Evolutionary conservation across 2,329 filamentous ascomycete species (phyloP).

Genomic region (Aspergillus oerlinghausenensis): DNA sequence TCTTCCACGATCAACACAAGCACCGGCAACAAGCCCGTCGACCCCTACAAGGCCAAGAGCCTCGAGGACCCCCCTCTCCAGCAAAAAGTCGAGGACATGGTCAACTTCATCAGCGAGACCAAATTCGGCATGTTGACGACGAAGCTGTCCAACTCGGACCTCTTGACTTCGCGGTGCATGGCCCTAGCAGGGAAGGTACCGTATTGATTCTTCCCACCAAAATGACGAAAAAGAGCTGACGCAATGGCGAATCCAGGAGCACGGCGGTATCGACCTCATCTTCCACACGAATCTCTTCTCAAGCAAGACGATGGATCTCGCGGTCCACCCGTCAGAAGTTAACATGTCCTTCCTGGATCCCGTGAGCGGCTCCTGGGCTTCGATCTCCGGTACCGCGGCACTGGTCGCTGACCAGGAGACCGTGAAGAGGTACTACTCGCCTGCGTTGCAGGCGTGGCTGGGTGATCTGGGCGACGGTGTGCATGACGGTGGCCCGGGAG

Average conservation of each 20-base stretch:
- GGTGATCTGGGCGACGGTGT: constrained; percentile 78
- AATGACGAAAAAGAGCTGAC: neutral
- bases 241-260: constrained; percentile 52
- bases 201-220: no score
- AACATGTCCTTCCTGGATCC: constrained; percentile 77
- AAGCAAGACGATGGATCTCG: constrained; percentile 78
- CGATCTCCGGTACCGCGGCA: constrained; percentile 67
- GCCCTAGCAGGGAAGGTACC: constrained; percentile 70
- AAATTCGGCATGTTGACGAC: constrained; percentile 93
- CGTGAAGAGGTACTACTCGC: constrained; percentile 71
- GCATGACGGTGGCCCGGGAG: constrained; percentile 75
- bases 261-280: constrained; percentile 72
- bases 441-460: constrained; percentile 74
- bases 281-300: constrained; percentile 92
- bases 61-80: constrained; percentile 65
- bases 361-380: constrained; percentile 77
- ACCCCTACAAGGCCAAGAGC: constrained; percentile 78
- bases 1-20: constrained; percentile 50
- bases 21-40: constrained; percentile 60
- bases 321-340: constrained; percentile 62
- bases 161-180: constrained; percentile 80
- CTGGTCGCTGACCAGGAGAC: constrained; percentile 65
- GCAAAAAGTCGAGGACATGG: constrained; percentile 71
- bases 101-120: constrained; percentile 63
- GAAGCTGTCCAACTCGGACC: constrained; percentile 54